Percentiles rank a stretch among this genome's conserved stretches.
Conservation (phyloP, 2,329 filamentous ascomycete genomes). For the Fusarium austroafricanum region DNA sequence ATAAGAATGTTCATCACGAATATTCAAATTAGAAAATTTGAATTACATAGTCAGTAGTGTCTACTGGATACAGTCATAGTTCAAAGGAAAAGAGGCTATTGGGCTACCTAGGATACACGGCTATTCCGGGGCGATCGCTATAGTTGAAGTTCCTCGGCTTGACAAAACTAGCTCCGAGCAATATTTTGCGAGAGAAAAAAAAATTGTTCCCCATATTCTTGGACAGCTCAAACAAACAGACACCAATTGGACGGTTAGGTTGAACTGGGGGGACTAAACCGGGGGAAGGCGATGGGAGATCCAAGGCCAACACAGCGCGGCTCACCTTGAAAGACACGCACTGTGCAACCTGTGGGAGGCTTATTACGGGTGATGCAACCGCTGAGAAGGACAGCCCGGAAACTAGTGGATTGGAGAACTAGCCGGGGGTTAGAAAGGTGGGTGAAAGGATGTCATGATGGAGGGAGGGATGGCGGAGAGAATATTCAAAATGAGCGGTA, state of each 20-base stretch:
- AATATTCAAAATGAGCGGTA: conserved; percentile 8
- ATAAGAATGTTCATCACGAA: conserved; percentile 33
- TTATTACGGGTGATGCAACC: conserved; percentile 33
- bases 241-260: conserved; percentile 38
- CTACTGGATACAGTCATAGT: not conserved
- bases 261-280: conserved; percentile 34
- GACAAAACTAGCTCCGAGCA: conserved; percentile 10
- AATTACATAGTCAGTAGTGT: conserved; percentile 24
- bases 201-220: conserved; percentile 17
- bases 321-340: conserved; percentile 22
- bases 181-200: conserved; percentile 10
- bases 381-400: conserved; percentile 31
- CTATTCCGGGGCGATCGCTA: conserved; percentile 12
- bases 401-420: conserved; percentile 30
- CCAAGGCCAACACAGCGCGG: conserved; percentile 36
- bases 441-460: conserved; percentile 41
- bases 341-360: conserved; percentile 30
- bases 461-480: conserved; percentile 35
- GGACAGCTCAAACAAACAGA: conserved; percentile 21
- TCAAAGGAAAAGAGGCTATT: not conserved
- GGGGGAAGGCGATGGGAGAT: conserved; percentile 38
- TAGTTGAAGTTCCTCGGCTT: conserved; percentile 18
- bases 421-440: conserved; percentile 35
- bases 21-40: conserved; percentile 12
- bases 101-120: not conserved